Evolutionary conservation across 768 basidiomycete species (phyloP).

Genomic region (Sutorius australiensis): DNA sequence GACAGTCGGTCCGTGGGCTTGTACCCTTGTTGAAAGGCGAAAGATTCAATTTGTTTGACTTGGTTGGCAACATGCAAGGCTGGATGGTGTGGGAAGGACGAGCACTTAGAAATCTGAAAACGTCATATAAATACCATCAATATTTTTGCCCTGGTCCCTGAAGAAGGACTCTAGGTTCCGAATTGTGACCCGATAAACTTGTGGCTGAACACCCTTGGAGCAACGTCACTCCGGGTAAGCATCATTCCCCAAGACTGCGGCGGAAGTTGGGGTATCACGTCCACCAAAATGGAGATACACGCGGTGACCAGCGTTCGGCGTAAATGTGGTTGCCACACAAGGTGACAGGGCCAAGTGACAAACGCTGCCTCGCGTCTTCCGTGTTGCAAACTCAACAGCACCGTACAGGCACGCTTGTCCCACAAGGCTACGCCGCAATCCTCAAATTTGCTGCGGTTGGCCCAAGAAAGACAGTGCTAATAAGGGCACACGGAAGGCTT

Average conservation of each 20-base stretch:
- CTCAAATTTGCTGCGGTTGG: not conserved
- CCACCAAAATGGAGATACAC: constrained; percentile 4
- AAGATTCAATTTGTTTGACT: constrained; percentile 7
- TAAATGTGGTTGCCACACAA: not conserved
- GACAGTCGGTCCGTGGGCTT: constrained; percentile 19
- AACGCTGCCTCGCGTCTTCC: constrained; percentile 12
- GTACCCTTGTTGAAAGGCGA: constrained; percentile 18
- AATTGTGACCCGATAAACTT: not conserved
- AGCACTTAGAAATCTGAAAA: constrained; percentile 6
- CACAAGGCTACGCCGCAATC: not conserved
- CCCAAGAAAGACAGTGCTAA: not conserved
- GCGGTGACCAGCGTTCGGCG: not conserved
- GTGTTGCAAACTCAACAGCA: constrained; percentile 6
- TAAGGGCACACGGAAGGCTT: not conserved
- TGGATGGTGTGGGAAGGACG: constrained; percentile 2
- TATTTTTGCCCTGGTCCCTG: not conserved
- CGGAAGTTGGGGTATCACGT: not conserved
- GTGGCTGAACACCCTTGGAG: not conserved
- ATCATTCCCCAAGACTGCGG: not conserved
- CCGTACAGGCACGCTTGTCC: not conserved
- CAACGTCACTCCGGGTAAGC: not conserved
- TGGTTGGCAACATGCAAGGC: constrained; percentile 13
- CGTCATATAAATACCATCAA: not conserved
- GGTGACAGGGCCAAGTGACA: not conserved
- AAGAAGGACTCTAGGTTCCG: not conserved